Evolutionary conservation across 2,329 filamentous ascomycete genomes (phyloP).

Genomic region (Botrytis deweyae): DNA sequence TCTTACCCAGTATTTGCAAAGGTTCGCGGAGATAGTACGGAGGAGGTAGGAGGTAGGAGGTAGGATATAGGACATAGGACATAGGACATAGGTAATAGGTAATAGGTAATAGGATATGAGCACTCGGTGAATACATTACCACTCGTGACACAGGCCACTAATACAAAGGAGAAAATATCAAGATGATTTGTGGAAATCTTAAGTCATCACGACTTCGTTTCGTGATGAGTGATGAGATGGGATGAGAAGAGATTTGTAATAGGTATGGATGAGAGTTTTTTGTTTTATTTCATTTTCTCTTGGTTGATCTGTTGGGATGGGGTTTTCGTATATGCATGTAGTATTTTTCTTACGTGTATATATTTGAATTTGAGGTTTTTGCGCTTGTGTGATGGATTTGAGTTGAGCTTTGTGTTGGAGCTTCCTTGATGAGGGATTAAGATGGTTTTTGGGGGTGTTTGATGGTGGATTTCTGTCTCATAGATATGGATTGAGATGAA

Average conservation of each 20-base stretch:
- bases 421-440: neutral
- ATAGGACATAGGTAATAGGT: neutral
- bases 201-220: neutral
- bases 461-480: neutral
- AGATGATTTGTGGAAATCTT: neutral
- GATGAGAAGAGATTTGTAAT: neutral
- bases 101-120: neutral
- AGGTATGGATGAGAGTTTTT: neutral
- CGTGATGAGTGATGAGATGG: neutral
- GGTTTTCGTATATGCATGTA: neutral
- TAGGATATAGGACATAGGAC: too few species aligned
- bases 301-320: neutral
- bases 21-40: neutral
- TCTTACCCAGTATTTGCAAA: neutral
- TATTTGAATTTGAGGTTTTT: neutral
- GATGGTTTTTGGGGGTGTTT: neutral
- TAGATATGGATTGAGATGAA: neutral
- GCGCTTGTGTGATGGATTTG: neutral
- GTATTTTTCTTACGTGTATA: neutral
- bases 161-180: neutral
- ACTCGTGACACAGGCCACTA: neutral
- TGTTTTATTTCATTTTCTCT: neutral
- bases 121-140: neutral
- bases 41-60: neutral
- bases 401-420: too few species aligned